Evolutionary conservation across 139 green algal genomes (phyloP), one percentile per base, ranked within the genome.

Genomic region (Closterium sp.): DNA sequence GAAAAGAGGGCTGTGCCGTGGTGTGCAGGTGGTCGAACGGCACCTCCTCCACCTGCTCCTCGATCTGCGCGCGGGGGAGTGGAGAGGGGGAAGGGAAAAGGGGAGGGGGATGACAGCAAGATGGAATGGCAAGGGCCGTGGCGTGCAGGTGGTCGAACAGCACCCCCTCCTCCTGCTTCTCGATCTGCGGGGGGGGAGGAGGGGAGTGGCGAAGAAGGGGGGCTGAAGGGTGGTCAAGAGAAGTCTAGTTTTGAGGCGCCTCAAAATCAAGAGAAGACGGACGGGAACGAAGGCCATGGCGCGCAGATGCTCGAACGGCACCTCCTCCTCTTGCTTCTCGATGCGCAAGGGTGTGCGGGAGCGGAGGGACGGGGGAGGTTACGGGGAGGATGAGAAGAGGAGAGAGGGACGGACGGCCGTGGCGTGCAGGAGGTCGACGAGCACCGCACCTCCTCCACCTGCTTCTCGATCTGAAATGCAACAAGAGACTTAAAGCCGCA

Each of bases 11-110:
- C 90, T 98, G 95, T 3, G 98, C 98, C 35, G 98, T 99, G 34
- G 98, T 97, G 92, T 99, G 98, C 90, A 99, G 96, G 94, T 99
- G 98, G 96, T 99, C 98, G 94, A 99, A 99, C 34, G 99, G 91
- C 0, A 98, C 96, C 93, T 98, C 97, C 90, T 98, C 96, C 10
- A 95, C 89, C 64, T 97, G 95, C 88, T 94, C 95, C 91, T 97
- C 96, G 3, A 98, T 93, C 95, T 97, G 93, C 89, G 84, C 36
- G 19, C 4, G 3, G 19, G 30, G 30, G 33, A 8, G 84, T 84
- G 32, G 8, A 8, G 30, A 84, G 9, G 16, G 4, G 23, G 34
- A 85, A 5, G 30, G 30, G 12, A n/a, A 12, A 55, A 55, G 36
- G 36, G 36, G 4, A 6, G 4, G 36, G 8, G 4, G 8, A 84